phyloP scores from a whole-genome alignment of 129 eudicot genomes.

The Flaveria sonorensis region DNA sequence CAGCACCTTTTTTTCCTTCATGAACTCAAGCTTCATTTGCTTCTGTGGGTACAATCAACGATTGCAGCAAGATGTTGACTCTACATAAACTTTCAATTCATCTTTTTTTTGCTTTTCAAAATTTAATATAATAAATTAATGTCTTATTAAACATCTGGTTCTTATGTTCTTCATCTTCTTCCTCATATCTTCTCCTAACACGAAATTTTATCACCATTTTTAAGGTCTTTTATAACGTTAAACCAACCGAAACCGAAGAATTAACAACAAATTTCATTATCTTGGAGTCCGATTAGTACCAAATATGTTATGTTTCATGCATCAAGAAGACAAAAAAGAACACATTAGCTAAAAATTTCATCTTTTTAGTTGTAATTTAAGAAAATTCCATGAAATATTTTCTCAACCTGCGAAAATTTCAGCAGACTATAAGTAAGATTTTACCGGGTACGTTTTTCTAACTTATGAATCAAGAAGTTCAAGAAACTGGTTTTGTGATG shows the following conservation, averaged over 20 bases:
- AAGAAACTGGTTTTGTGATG: not conserved
- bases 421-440: too few species aligned
- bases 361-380: not conserved
- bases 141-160: slow-evolving; percentile 24
- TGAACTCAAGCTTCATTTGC: slow-evolving; percentile 40
- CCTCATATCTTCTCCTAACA: slow-evolving; percentile 23
- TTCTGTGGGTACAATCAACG: slow-evolving; percentile 49
- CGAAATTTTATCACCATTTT: not conserved
- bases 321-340: not conserved
- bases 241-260: not conserved
- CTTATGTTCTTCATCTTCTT: slow-evolving; percentile 23
- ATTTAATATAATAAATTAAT: slow-evolving; percentile 10
- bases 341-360: not conserved
- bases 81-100: slow-evolving; percentile 30
- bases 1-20: slow-evolving; percentile 36
- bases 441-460: too few species aligned
- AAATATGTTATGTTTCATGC: not conserved
- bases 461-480: not conserved
- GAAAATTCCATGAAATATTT: not conserved
- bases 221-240: not conserved
- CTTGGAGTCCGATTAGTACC: too few species aligned
- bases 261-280: not conserved
- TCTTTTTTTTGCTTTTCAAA: slow-evolving; percentile 19
- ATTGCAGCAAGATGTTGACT: slow-evolving; percentile 45
- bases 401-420: not conserved